Base-by-base conservation (phyloP, 805 yeast genomes). In the Saturnispora hagleri region DNA sequence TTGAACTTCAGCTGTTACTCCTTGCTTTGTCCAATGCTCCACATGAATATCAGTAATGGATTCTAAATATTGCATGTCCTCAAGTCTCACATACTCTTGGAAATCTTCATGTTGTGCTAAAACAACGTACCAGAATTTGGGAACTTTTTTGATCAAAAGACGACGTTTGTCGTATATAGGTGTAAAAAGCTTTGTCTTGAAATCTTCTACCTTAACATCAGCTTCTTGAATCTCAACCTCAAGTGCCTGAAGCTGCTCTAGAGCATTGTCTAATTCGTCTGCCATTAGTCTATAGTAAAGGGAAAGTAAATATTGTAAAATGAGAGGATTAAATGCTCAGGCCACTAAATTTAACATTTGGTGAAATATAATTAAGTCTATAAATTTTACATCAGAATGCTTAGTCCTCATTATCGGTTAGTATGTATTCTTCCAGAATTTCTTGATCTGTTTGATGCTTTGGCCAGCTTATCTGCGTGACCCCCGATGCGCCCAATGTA, bases 111-210 rank as follows among this genome's bases (percentile, higher is more conserved):
- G 85, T 62, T 86, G 88, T 2, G 90, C 89, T 10, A 91, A 68
- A 0, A 86, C 96, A 50, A 84, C 77, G 60, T 86, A 84, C 98
- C 98, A 91, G 66, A 91, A 89, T 56, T 79, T 78, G 1, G 90
- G 89, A 43, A 89, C 77, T 4, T 72, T 64, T 4, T 59, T 51
- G 15, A 82, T 71, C n/a, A 76, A 67, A 6, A 60, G 70, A 24
- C 86, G 73, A 58, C 97, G 73, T 52, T 75, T 67, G 5, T 63
- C 70, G 61, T 80, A 88, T 7, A 86, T 71, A 18, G 81, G 77
- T 56, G 75, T 76, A 7, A 88, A 75, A 31, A 75, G 68, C 46
- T 67, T 65, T 38, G 83, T 64, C 48, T 86, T 72, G 55, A 69
- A 76, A 43, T 75, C 65, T 58, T 83, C 84, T 24, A 81, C 81